Evolutionary conservation across 306 rosid species (phyloP), one percentile per base, ranked within the genome.

Genomic region (Rubus parviflorus): DNA sequence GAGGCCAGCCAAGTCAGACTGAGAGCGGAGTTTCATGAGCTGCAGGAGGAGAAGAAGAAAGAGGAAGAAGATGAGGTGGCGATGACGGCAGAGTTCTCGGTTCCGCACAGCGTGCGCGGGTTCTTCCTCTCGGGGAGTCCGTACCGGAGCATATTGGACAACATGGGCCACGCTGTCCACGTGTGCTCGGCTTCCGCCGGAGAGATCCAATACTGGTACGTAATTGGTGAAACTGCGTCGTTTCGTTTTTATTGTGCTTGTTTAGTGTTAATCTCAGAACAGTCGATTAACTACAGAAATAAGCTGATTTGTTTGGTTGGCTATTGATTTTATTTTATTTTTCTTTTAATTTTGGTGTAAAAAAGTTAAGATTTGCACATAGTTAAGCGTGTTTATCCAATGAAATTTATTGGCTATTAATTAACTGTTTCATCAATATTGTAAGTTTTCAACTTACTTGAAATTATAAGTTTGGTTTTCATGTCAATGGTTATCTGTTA

Each of bases 131-230:
- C 87, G 7, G 74, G 62, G 14, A 73, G 81, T 76, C 88, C 93
- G 2, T 87, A 84, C 67, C 86, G 79, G 17, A 83, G 73, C 56
- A 76, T 85, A n/a, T 65, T 92, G 86, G 86, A 87, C 42, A 75
- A 81, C n/a, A 84, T 88, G 80, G 95, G 93, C 3, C 93, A 81
- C 72, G 90, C 93, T 43, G 87, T 92, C 85, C 82, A 79, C 77
- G 88, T 88, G 1, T 84, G 77, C 68, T 57, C 67, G 47, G 86
- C 87, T 61, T 80, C 88, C 69, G 80, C 89, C 10, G 87, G 89
- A 52, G 85, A 88, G 88, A 92, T 92, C 77, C 70, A 81, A 51
- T 90, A 75, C 83, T 92, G 92, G 97, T 90, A 87, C 23, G 80
- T 54, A 4, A 12, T 23, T 22, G 16, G 5, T 48, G 10, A 6